Evolutionary conservation across 768 basidiomycete species (phyloP), one percentile per base, ranked within the genome.

Genomic region (Rhodotorula sphaerocarpa): DNA sequence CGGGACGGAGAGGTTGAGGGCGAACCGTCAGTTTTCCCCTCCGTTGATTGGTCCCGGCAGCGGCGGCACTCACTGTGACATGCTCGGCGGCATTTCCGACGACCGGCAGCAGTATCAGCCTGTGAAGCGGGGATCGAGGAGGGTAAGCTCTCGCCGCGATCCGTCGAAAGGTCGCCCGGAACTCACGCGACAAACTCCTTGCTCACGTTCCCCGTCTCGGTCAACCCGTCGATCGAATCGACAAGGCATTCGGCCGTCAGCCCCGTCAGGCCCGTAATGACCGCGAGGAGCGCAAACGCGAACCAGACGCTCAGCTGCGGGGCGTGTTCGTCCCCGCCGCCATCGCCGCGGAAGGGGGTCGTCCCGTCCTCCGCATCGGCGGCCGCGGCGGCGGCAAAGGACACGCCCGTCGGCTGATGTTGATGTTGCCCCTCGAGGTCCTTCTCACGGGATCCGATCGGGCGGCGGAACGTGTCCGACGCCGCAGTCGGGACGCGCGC

Each of bases 41-140:
- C n/a, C n/a, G n/a, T n/a, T n/a, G n/a, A n/a, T n/a, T n/a, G n/a
- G n/a, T n/a, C n/a, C 36, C 36, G 36, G 39, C 21, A 41, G 14
- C 71, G 77, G 10, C 20, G 27, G 16, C 39, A 5, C 27, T 34
- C 44, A 31, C 50, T 12, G 50, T 51, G 50, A 51, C 50, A 27
- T 51, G 50, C 34, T 59, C 86, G 58, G 87, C 89, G 10, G 88
- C 86, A 72, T 90, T 90, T 25, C 88, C 88, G 20, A 91, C 90
- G 42, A 95, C 90, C 10, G 93, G 93, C 12, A 97, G 80, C 20
- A 97, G 78, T 69, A 97, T 89, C 41, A 95, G 75, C 11, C 50
- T 50, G 50, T 5, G 10, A 30, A 16, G 23, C 23, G 33, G 23
- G 12, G 5, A 33, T 20, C 23, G 30, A 28, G 16, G 6, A 44